phyloP scores from a whole-genome alignment of 257 asterid species.

The Verbena officinalis region DNA sequence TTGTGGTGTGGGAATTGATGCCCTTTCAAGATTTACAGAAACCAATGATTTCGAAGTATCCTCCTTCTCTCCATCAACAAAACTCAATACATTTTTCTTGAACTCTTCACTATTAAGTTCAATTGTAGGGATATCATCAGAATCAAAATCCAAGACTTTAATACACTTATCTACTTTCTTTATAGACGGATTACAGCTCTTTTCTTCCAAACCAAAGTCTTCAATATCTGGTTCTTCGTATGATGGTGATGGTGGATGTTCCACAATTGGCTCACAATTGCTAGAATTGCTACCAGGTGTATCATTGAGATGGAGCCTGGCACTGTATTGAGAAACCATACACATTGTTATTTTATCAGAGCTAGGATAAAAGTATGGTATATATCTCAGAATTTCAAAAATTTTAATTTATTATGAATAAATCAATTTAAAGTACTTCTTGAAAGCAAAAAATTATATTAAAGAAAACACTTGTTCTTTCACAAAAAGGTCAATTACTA shows the following conservation, averaged over 20 bases:
- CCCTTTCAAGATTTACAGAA: slow-evolving; percentile 19
- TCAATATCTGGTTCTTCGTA: slow-evolving; percentile 21
- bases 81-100: slow-evolving; percentile 13
- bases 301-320: slow-evolving; percentile 39
- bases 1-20: slow-evolving; percentile 32
- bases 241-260: slow-evolving; percentile 42
- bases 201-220: background rate
- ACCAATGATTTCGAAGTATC: slow-evolving; percentile 41
- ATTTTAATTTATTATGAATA: too few relatives aligned
- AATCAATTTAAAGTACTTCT: too few relatives aligned
- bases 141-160: slow-evolving; percentile 6
- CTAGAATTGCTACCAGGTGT: slow-evolving; percentile 15
- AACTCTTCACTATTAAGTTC: slow-evolving; percentile 30
- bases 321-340: slow-evolving; percentile 34
- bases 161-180: too few relatives aligned
- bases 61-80: background rate
- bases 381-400: too few relatives aligned
- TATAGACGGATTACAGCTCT: too few relatives aligned
- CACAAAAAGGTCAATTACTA: too few relatives aligned
- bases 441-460: too few relatives aligned
- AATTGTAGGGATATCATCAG: slow-evolving; percentile 37
- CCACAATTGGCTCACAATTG: slow-evolving; percentile 48
- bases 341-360: background rate
- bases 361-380: too few relatives aligned
- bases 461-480: too few relatives aligned